phyloP scores from a whole-genome alignment of 768 basidiomycete genomes.

The Arthromyces matolae region DNA sequence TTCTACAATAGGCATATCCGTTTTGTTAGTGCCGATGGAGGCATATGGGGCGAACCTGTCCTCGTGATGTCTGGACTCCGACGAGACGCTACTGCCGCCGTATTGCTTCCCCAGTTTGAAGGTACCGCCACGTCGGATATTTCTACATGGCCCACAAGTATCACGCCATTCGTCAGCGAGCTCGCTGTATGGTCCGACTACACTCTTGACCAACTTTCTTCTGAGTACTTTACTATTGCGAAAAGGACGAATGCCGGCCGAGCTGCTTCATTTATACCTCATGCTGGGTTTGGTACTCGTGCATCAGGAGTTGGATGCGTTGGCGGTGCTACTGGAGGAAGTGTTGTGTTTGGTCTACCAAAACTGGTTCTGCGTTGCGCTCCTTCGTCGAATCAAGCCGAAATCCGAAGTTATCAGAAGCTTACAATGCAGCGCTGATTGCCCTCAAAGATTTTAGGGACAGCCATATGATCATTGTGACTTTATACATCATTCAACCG shows the following conservation, averaged over 20 bases:
- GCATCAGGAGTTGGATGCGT: conserved; percentile 35
- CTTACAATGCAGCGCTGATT: conserved; percentile 2
- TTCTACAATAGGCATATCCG: conserved; percentile 34
- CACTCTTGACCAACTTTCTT: conserved; percentile 32
- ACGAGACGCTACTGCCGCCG: conserved; percentile 34
- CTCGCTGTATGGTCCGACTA: conserved; percentile 35
- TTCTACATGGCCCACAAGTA: conserved; percentile 33
- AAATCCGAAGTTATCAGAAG: no score
- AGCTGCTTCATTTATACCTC: conserved; percentile 25
- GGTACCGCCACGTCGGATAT: conserved; percentile 30
- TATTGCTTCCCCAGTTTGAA: conserved; percentile 33
- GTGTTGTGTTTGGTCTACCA: conserved; percentile 32
- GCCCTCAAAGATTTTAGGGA: conserved; percentile 9
- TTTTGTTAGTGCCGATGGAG: conserved; percentile 28
- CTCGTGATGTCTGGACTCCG: conserved; percentile 34
- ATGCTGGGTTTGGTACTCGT: conserved; percentile 31
- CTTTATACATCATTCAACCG: conserved; percentile 5
- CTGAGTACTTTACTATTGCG: conserved; percentile 26
- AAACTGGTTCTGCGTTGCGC: no score
- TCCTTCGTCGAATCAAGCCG: no score
- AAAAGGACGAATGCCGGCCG: conserved; percentile 29
- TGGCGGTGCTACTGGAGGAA: conserved; percentile 33
- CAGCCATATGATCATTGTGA: conserved; percentile 8
- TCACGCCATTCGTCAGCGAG: conserved; percentile 27
- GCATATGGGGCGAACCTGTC: conserved; percentile 37